Base-by-base conservation (phyloP, 1,139 yeast genomes). In the Casaregolazyma suthepensis region DNA sequence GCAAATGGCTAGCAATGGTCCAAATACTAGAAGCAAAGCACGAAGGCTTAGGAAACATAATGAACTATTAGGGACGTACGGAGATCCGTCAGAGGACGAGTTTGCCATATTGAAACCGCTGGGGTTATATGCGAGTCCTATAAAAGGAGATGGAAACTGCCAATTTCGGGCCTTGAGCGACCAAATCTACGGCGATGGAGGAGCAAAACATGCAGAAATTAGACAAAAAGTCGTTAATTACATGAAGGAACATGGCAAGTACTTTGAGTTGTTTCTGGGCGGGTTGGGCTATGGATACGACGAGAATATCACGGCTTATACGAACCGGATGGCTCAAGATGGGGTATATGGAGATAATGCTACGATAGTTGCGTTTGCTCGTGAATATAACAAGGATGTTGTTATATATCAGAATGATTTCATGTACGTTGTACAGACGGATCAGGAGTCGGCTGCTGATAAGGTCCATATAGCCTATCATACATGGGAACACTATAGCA, bases 91-190 rank as follows among this genome's bases (percentile, higher is more conserved):
- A 13, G 63, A 59, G 19, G 61, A 60, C 5, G 75, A 72, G 56
- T 72, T 72, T 54, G 75, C 75, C 1, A 58, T 71, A 17, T 64
- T 73, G 37, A 63, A 59, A 22, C 56, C 61, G 15, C 62, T 71
- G 31, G 72, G 71, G 1, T 61, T 72, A 7, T 71, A 71, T 57
- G 74, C 75, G 1, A 59, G 72, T 6, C 61, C 68, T 10, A 72
- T 71, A 42, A 62, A 63, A 18, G 76, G 76, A 10, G 77, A 73
- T 51, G 77, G 77, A 22, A 73, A 73, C 63, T 73, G 77, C 56
- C 59, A 73, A 29, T 73, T 73, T 56, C 65, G 77, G n/a, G 70
- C 76, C 0, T 55, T 73, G 43, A 66, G 74, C 15, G 77, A 73
- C 58, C 77, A 73, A 58, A 54, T 64, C 22, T 69, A 63, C 48